Evolutionary conservation across 352 stramenopile species (phyloP).

Genomic region (Thalassiosira hispida): DNA sequence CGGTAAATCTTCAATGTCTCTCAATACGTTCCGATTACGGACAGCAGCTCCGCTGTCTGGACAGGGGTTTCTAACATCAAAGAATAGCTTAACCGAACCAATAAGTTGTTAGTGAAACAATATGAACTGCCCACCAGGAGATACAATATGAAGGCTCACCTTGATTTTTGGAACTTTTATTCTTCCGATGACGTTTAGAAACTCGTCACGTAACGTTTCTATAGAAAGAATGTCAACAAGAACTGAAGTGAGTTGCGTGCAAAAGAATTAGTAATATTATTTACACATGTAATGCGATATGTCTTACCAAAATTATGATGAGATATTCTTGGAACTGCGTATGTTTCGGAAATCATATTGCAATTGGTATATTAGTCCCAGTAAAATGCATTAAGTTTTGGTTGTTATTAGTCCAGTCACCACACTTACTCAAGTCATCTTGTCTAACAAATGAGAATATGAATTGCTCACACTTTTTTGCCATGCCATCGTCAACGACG

Average conservation of each 20-base stretch:
- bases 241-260: neutral
- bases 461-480: conserved; percentile 12
- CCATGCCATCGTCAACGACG: conserved; percentile 13
- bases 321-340: conserved; percentile 15
- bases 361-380: no score
- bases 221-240: neutral
- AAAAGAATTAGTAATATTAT: no score
- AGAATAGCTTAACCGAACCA: conserved; percentile 7
- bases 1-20: neutral
- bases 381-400: neutral
- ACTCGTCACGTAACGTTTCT: conserved; percentile 18
- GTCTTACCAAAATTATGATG: conserved; percentile 30
- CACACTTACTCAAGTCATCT: conserved; percentile 15
- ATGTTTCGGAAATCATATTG: no score
- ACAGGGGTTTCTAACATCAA: conserved; percentile 16
- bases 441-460: conserved; percentile 16
- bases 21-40: conserved; percentile 22
- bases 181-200: conserved; percentile 14
- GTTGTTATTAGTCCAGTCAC: neutral
- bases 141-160: no score
- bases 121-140: no score
- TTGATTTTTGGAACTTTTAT: conserved; percentile 43
- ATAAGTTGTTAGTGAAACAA: no score
- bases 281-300: no score
- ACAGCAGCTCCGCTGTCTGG: neutral